Evolutionary conservation across 768 basidiomycete genomes (phyloP), one percentile per base, ranked within the genome.

Genomic region (Dacryopinax spathularia): DNA sequence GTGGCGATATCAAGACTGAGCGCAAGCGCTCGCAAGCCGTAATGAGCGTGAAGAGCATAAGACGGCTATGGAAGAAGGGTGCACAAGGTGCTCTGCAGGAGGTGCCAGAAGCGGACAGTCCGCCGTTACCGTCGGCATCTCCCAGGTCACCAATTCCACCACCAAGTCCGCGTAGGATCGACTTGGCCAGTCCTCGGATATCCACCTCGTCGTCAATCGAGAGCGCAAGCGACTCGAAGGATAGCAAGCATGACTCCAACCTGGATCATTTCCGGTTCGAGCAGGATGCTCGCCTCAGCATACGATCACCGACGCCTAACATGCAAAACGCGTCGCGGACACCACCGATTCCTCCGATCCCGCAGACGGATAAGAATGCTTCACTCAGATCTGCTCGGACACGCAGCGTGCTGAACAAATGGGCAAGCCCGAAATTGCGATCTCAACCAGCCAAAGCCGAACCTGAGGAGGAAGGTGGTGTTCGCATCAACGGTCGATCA

Each of bases 61-160:
- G 82, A 73, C 86, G 82, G 65, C 71, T 91, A 22, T 91, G 89
- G 89, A 82, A 87, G 68, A 88, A 81, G 79, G 87, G 85, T 68
- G 83, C 79, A 62, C 82, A 80, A 67, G 80, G 64, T 2, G 71
- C 69, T 71, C 79, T 31, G 62, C 48, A 56, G 64, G 65, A 63
- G 44, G 48, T 41, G 39, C 44, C 22, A 48, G 39, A 62, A 48
- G 62, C 62, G 39, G 27, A 63, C 34, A 39, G 12, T 13, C 48
- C 29, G 41, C 34, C 64, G 15, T 34, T 41, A 36, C 60, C 61
- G 15, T 62, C 33, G 13, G 25, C 33, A 3, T 34, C 64, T 6
- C 44, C 60, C 7, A 39, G 59, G 25, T 70, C 71, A 36, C 60
- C 64, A 25, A 62, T 70, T 27, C 48, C 65, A 60, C 69, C 72